Evolutionary conservation across 306 rosid species (phyloP).

Genomic region (Fagus sylvatica): DNA sequence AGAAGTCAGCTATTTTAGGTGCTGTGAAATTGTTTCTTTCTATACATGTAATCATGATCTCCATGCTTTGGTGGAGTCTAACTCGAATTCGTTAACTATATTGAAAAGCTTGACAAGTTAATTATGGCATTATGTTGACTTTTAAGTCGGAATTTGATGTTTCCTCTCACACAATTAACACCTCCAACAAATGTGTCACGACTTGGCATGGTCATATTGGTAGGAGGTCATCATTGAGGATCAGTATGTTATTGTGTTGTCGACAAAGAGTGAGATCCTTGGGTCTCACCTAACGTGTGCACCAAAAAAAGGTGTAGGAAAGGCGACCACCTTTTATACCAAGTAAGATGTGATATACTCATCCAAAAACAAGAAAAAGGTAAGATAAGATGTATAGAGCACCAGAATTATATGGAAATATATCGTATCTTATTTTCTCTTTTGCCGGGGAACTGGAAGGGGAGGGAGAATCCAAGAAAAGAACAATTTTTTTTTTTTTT

Average conservation of each 20-base stretch:
- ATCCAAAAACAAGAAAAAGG: too few species aligned
- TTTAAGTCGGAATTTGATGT: slow-evolving; percentile 9
- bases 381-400: background rate
- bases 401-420: background rate
- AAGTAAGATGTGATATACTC: slow-evolving; percentile 16
- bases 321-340: slow-evolving; percentile 16
- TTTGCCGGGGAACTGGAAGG: background rate
- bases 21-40: slow-evolving; percentile 22
- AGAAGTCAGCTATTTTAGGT: slow-evolving; percentile 17
- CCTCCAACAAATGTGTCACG: background rate
- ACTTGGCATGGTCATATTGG: slow-evolving; percentile 14
- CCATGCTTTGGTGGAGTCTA: slow-evolving; percentile 16
- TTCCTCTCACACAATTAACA: slow-evolving; percentile 2
- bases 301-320: background rate
- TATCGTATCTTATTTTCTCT: background rate
- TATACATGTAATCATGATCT: slow-evolving; percentile 18
- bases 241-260: slow-evolving; percentile 21
- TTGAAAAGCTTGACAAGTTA: slow-evolving; percentile 33
- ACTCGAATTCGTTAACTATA: slow-evolving; percentile 17
- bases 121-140: slow-evolving; percentile 41
- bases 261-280: slow-evolving; percentile 8
- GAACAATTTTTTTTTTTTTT: background rate
- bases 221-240: slow-evolving; percentile 8
- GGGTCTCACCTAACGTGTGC: slow-evolving; percentile 23
- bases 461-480: background rate